phyloP scores from a whole-genome alignment of 495 filamentous ascomycete genomes.

The Hypoxylon intermedium region DNA sequence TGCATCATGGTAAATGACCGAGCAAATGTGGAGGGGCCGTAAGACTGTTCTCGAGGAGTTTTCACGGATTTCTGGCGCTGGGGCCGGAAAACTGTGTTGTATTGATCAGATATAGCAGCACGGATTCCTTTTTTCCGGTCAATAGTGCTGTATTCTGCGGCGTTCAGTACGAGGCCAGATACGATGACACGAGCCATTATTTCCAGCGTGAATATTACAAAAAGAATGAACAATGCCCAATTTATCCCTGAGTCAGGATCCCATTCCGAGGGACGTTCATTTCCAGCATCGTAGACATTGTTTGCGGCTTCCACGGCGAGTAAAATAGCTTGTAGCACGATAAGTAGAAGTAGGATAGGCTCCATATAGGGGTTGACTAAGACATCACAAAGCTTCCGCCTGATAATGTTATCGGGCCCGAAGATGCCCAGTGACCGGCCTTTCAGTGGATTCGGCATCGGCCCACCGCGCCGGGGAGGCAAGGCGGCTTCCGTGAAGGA shows the following conservation, averaged over 20 bases:
- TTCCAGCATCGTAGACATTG: slow-evolving; percentile 66
- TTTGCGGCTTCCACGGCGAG: slow-evolving; percentile 80
- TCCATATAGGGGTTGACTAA: slow-evolving; percentile 89
- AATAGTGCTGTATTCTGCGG: slow-evolving; percentile 82
- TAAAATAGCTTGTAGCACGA: slow-evolving; percentile 85
- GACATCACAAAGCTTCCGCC: slow-evolving; percentile 79
- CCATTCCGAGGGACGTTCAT: slow-evolving; percentile 63
- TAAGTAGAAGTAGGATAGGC: slow-evolving; percentile 84
- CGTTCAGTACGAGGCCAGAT: slow-evolving; percentile 89
- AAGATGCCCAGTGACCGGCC: slow-evolving; percentile 89
- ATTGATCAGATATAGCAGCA: slow-evolving; percentile 76
- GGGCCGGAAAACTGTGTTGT: slow-evolving; percentile 77
- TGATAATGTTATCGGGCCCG: slow-evolving; percentile 74
- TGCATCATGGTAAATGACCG: slow-evolving; percentile 84
- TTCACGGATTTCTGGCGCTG: slow-evolving; percentile 73
- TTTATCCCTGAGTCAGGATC: slow-evolving; percentile 70
- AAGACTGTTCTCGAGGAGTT: slow-evolving; percentile 46
- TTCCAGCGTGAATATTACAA: slow-evolving; percentile 90
- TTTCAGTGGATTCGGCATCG: slow-evolving; percentile 79
- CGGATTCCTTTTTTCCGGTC: slow-evolving; percentile 73
- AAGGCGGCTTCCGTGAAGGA: slow-evolving; percentile 33
- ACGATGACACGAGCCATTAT: slow-evolving; percentile 82
- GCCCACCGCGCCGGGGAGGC: slow-evolving; percentile 47
- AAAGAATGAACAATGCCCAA: slow-evolving; percentile 80
- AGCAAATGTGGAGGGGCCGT: slow-evolving; percentile 73